Percentiles rank a stretch among this genome's conserved stretches.
phyloP scores from a whole-genome alignment of 768 basidiomycete species.

The Russula griseocarnosa region DNA sequence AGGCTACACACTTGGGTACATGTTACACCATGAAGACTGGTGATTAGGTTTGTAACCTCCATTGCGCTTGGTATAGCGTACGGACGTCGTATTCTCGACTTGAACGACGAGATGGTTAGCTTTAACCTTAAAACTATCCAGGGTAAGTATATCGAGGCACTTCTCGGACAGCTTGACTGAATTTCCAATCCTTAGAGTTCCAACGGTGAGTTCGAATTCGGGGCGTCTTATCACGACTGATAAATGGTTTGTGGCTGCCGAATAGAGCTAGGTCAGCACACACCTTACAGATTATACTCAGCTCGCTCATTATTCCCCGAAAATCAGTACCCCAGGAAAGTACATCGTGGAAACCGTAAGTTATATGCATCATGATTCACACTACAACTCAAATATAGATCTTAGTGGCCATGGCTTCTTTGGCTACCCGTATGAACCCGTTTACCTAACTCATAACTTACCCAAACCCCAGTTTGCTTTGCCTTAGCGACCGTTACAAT shows the following conservation, averaged over 20 bases:
- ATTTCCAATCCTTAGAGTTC: not conserved
- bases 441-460: not conserved
- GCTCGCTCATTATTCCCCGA: not conserved
- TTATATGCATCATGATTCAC: not conserved
- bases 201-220: not conserved
- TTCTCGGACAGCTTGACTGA: not conserved
- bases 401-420: conserved; percentile 15
- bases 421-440: conserved; percentile 14
- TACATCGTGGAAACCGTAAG: conserved; percentile 4
- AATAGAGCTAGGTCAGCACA: conserved; percentile 6
- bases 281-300: not conserved
- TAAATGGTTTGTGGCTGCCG: not conserved
- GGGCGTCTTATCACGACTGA: not conserved
- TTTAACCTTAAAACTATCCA: not conserved
- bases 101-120: conserved; percentile 16
- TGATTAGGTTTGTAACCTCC: conserved; percentile 14
- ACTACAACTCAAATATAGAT: not conserved
- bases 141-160: not conserved
- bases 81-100: conserved; percentile 10
- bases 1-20: not conserved
- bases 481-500: conserved; percentile 13
- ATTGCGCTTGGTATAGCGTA: conserved; percentile 15
- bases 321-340: conserved; percentile 5
- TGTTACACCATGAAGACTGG: too few species aligned
- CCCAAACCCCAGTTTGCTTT: not conserved